Evolutionary conservation across 139 green algal genomes (phyloP), one percentile per base, ranked within the genome.

Genomic region (Chlorella vulgaris): DNA sequence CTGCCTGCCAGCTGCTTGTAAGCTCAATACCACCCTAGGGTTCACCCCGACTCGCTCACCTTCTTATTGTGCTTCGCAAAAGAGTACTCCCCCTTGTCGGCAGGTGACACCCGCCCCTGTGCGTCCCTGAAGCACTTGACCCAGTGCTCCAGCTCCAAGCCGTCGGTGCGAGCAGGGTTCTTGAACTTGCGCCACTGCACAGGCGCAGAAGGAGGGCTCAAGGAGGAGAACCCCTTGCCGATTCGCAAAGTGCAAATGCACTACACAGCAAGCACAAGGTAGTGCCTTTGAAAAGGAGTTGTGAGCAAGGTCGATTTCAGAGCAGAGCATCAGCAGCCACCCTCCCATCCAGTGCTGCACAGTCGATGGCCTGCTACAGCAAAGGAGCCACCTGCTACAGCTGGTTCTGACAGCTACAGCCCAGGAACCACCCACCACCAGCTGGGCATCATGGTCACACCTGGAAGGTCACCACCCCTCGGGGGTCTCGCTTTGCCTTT

Each of bases 21-120:
- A n/a, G n/a, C n/a, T n/a, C n/a, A n/a, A n/a, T n/a, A n/a, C n/a
- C n/a, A n/a, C n/a, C n/a, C n/a, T n/a, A n/a, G n/a, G n/a, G n/a
- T n/a, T n/a, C n/a, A 10, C 47, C 47, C 47, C 10, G 35, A 67
- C 5, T 31, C 4, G 19, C 61, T 5, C 82, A 95, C 93, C 91
- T 95, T 92, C 53, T 95, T 97, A 86, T 98, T 98, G 88, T 93
- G 96, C 81, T 98, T 98, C 21, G 91, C 91, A 86, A 95, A 98
- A 0, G 88, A 78, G 80, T 98, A 98, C 29, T 95, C 92, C 0
- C 84, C 84, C 15, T 93, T 86, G 0, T 96, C 87, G 0, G 87
- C 88, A 50, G 93, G 89, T 3, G 87, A 79, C 28, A 96, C 86
- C 6, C 85, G 80, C 7, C 94, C 93, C 53, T 79, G 73, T 15